Conservation (phyloP, 768 basidiomycete genomes). For the Suillus discolor region DNA sequence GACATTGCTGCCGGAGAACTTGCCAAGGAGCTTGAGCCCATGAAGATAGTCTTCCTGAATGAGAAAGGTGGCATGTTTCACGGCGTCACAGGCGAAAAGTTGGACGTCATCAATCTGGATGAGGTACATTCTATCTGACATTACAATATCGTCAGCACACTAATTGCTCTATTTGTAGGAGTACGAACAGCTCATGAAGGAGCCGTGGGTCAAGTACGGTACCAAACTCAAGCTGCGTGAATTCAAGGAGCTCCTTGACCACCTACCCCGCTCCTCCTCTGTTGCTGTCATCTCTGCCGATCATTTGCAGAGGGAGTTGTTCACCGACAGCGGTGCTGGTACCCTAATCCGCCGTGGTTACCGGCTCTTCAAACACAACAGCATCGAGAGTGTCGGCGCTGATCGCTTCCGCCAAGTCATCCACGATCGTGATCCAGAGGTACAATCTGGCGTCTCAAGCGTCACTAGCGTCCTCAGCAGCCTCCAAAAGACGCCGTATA, state of each 20-base stretch:
- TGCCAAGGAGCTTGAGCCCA: constrained; percentile 95
- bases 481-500: constrained; percentile 82
- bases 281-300: constrained; percentile 96
- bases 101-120: constrained; percentile 96
- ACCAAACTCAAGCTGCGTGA: constrained; percentile 99
- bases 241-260: constrained; percentile 98
- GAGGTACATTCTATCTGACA: constrained; percentile 54
- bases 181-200: constrained; percentile 95
- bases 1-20: constrained; percentile 98
- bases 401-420: constrained; percentile 95
- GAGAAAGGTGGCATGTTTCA: constrained; percentile 99
- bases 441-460: constrained; percentile 78
- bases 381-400: constrained; percentile 82
- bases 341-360: constrained; percentile 98
- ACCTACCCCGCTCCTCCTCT: constrained; percentile 96
- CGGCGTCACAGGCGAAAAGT: constrained; percentile 94
- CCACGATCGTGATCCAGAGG: constrained; percentile 93
- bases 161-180: constrained; percentile 52
- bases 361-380: constrained; percentile 91
- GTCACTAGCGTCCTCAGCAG: constrained; percentile 80
- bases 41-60: constrained; percentile 98
- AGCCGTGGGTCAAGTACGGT: constrained; percentile 98
- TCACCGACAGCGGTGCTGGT: constrained; percentile 97
- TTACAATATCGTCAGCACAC: constrained; percentile 4
- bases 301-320: constrained; percentile 94